phyloP scores from a whole-genome alignment of 192 early-diverging fungal species.

The Phycomyces blakesleeanus region DNA sequence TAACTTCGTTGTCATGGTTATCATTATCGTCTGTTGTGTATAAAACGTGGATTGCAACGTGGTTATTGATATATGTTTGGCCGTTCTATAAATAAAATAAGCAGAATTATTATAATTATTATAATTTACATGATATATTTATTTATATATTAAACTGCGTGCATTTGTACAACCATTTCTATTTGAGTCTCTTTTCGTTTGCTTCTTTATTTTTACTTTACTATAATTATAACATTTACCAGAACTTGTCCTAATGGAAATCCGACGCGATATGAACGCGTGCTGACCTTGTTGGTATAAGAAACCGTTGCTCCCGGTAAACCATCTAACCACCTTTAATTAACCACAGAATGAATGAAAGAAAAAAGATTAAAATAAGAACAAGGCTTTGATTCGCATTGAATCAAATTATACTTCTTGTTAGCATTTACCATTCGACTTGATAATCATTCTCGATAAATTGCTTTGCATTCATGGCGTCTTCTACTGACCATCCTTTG shows the following conservation, averaged over 20 bases:
- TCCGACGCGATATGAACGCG: conserved; percentile 22
- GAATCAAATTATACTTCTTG: no score
- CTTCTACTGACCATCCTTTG: conserved; percentile 18
- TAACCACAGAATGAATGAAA: not conserved
- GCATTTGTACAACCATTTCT: not conserved
- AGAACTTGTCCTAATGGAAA: conserved; percentile 26
- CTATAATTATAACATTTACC: not conserved
- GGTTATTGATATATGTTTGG: conserved; percentile 61
- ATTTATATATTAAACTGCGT: no score
- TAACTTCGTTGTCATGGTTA: no score
- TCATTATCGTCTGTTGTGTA: conserved; percentile 47
- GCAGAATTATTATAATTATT: no score
- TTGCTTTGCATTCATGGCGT: conserved; percentile 25
- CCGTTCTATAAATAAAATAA: conserved; percentile 18
- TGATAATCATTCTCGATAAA: conserved; percentile 34
- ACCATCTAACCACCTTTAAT: conserved; percentile 23
- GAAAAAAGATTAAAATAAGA: not conserved
- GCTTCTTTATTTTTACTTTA: not conserved
- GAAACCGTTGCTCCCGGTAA: conserved; percentile 31
- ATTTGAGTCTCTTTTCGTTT: not conserved
- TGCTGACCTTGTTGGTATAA: conserved; percentile 31
- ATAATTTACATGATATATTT: no score
- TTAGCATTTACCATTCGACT: conserved; percentile 27
- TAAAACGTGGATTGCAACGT: conserved; percentile 57
- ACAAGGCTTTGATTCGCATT: no score